Base-by-base conservation (phyloP, 208 protist species). In the Trypanosoma platydactyli region DNA sequence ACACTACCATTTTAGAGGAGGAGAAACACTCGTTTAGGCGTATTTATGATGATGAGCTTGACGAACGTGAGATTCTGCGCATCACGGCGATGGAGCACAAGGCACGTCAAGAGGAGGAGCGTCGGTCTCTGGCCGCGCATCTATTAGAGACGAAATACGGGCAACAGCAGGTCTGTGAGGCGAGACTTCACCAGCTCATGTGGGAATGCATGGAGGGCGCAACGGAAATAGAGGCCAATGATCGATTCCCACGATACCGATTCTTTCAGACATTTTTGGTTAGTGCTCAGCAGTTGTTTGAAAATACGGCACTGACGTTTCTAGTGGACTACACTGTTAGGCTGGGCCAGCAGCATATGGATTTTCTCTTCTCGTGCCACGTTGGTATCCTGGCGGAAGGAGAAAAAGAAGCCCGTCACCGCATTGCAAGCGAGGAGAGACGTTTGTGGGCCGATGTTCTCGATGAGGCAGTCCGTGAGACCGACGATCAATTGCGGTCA, bases 21-120 rank as follows among this genome's bases (percentile, higher is more conserved):
- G 68, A 79, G 49, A 13, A 20, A 22, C 16, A 38, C 1, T 51
- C 24, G 12, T 64, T 68, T 52, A n/a, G 9, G n/a, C 5, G 33
- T 4, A 63, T 75, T 35, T 27, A 38, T 40, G 45, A 49, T 41
- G 4, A 18, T 18, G 69, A 75, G 50, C 51, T 75, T 29, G 69
- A 75, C 30, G 55, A 64, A 13, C 69, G 69, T 3, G 69, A 75
- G 16, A 12, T 64, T 20, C 20, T 75, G 41, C 69, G 62, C 22
- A 68, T 75, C 22, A 33, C 30, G 16, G 51, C 59, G 9, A 24
- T 46, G 45, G 51, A 73, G 35, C 20, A 29, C 15, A 44, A 54
- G n/a, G 9, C 16, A 44, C 6, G 48, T 9, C 25, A 49, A 12
- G 45, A 51, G 44, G 53, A 66, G 53, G 60, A 73, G 30, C 58